phyloP scores from a whole-genome alignment of 345 rosid genomes.

The Eutrema japonicum region DNA sequence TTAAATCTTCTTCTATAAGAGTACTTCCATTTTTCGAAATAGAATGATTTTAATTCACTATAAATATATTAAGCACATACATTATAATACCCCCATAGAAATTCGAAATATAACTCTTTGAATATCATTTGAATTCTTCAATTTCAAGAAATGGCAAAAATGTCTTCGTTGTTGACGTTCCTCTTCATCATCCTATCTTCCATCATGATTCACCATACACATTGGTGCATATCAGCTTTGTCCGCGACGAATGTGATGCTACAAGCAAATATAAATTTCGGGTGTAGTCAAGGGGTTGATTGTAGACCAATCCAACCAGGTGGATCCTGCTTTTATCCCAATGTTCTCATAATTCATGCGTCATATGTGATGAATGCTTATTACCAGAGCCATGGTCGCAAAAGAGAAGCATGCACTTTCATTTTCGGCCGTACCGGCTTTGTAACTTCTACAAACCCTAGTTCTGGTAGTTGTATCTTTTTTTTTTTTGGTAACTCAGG shows the following conservation, averaged over 20 bases:
- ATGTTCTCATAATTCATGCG: too few species aligned
- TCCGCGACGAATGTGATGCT: neutral
- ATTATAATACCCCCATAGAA: too few species aligned
- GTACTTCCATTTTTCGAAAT: too few species aligned
- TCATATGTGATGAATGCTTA: conserved; percentile 8
- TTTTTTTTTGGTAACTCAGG: too few species aligned
- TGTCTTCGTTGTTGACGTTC: neutral
- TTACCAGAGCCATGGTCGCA: neutral
- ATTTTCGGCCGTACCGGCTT: neutral
- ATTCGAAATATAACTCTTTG: neutral
- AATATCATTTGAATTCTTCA: neutral
- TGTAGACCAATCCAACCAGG: too few species aligned
- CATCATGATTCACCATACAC: conserved; percentile 18
- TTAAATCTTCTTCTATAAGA: too few species aligned
- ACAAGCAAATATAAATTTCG: too few species aligned
- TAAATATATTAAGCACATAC: too few species aligned
- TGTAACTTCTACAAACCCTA: neutral
- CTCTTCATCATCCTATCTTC: neutral
- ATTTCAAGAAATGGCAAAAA: neutral
- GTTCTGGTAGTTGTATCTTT: neutral
- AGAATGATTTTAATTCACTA: too few species aligned
- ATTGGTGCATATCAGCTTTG: conserved; percentile 21
- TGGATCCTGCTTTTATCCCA: too few species aligned
- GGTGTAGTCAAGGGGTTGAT: too few species aligned
- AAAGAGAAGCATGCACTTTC: neutral